Evolutionary conservation across 257 asterid species (phyloP), one percentile per base, ranked within the genome.

Genomic region (Echium plantagineum): DNA sequence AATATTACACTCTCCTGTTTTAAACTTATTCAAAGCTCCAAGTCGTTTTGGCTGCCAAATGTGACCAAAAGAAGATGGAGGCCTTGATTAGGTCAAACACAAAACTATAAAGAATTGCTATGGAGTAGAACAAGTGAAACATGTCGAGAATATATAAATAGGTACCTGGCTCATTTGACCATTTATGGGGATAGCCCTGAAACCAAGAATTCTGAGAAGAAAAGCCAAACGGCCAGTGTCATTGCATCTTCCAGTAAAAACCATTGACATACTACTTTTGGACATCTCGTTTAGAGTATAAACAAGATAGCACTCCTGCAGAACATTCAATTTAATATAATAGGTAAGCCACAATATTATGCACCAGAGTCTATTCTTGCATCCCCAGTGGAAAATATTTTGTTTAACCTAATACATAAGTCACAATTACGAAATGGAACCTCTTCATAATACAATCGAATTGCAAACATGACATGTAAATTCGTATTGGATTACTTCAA

Each of bases 161-260:
- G 62, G 9, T 26, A 26, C 30, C 30, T 26, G 30, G 30, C 5
- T 26, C 30, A 26, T 26, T 26, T 26, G 30, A 26, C 30, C 30
- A 26, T 26, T 26, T 26, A 26, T 26, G 30, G 30, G 30, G 30
- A 26, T 26, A 26, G 30, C 30, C 30, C 30, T 26, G 30, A 26
- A 26, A 26, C 30, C 30, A 26, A 26, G 30, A 26, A 5, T 26
- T 53, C 94, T 83, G 59, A 86, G 97, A 71, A 86, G 69, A 67
- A 75, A 60, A 9, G 97, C 90, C 77, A 89, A 71, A 54, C 85
- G 83, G 7, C 76, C 73, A 57, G 97, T 87, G 19, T 94, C 84
- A 31, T 85, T 95, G 71, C 97, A 87, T 21, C 96, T 90, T 18
- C 96, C 85, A 22, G 95, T 87, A 78, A 90, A 90, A 69, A 90